phyloP scores from a whole-genome alignment of 2,329 filamentous ascomycete genomes.

The Fusarium napiforme region DNA sequence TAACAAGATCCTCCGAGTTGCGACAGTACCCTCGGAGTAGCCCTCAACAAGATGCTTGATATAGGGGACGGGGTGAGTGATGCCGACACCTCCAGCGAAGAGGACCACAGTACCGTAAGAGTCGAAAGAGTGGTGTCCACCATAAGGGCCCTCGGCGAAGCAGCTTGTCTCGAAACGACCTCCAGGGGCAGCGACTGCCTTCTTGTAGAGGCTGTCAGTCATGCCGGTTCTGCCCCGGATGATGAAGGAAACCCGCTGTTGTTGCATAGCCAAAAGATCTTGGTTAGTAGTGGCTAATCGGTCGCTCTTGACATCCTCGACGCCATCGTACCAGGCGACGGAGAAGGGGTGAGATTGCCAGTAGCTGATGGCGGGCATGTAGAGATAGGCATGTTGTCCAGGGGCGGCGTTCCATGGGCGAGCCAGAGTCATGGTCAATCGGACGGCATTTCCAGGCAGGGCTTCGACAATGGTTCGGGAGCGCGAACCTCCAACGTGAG shows the following conservation, averaged over 20 bases:
- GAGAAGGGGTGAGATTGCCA: slow-evolving; percentile 85
- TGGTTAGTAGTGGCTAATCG: slow-evolving; percentile 69
- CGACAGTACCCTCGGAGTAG: slow-evolving; percentile 74
- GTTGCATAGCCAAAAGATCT: slow-evolving; percentile 69
- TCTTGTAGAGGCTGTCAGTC: slow-evolving; percentile 75
- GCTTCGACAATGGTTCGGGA: slow-evolving; percentile 78
- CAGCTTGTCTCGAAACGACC: slow-evolving; percentile 72
- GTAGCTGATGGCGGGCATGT: slow-evolving; percentile 76
- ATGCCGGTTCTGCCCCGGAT: slow-evolving; percentile 80
- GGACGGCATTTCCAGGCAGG: slow-evolving; percentile 78
- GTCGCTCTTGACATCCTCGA: slow-evolving; percentile 60
- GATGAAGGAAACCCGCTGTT: slow-evolving; percentile 75
- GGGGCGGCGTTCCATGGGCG: slow-evolving; percentile 81
- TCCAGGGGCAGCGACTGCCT: slow-evolving; percentile 69
- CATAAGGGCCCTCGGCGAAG: slow-evolving; percentile 81
- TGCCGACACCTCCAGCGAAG: slow-evolving; percentile 83
- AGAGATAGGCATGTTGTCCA: slow-evolving; percentile 83
- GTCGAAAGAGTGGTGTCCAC: slow-evolving; percentile 74
- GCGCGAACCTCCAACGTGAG: slow-evolving; percentile 74
- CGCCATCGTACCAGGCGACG: slow-evolving; percentile 80
- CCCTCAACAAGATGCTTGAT: slow-evolving; percentile 77
- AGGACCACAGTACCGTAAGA: slow-evolving; percentile 83
- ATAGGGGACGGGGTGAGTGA: slow-evolving; percentile 82
- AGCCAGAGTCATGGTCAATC: slow-evolving; percentile 78
- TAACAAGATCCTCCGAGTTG: slow-evolving; percentile 76